Conservation (phyloP, 176 grass and related monocot genomes). For the Raddia guianensis region DNA sequence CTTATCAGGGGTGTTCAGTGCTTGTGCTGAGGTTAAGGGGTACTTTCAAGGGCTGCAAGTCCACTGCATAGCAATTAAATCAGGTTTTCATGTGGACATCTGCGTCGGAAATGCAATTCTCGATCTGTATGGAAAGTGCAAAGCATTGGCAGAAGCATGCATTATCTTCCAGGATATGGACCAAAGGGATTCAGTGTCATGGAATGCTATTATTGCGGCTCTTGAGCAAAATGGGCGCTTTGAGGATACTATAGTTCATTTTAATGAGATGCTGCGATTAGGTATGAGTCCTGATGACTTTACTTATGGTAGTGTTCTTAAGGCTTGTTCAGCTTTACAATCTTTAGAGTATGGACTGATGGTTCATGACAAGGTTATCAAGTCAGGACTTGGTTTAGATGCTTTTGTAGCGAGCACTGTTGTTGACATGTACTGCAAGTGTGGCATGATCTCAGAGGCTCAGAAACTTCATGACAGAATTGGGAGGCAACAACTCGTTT, state of each 20-base stretch:
- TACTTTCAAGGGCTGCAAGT: slow-evolving; percentile 65
- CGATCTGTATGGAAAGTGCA: slow-evolving; percentile 92
- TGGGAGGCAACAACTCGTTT: slow-evolving; percentile 61
- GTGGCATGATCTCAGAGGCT: slow-evolving; percentile 66
- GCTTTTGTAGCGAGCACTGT: slow-evolving; percentile 69
- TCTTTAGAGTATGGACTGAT: slow-evolving; percentile 73
- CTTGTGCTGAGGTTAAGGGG: slow-evolving; percentile 67
- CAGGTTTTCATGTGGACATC: slow-evolving; percentile 55
- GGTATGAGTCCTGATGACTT: slow-evolving; percentile 85
- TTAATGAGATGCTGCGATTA: slow-evolving; percentile 68
- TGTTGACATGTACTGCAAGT: slow-evolving; percentile 95
- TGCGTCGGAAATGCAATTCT: slow-evolving; percentile 77
- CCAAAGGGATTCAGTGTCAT: slow-evolving; percentile 74
- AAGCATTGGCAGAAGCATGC: slow-evolving; percentile 60
- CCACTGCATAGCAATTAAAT: slow-evolving; percentile 72
- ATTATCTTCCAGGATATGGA: slow-evolving; percentile 75
- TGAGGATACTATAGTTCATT: slow-evolving; percentile 62
- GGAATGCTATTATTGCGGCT: slow-evolving; percentile 83
- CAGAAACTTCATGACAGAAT: slow-evolving; percentile 80
- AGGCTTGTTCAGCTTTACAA: slow-evolving; percentile 72
- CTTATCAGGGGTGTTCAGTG: slow-evolving; percentile 74
- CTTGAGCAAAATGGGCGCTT: slow-evolving; percentile 70
- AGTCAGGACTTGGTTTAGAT: slow-evolving; percentile 78
- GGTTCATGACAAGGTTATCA: slow-evolving; percentile 81
- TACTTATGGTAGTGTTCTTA: slow-evolving; percentile 86